phyloP scores from a whole-genome alignment of 2,329 filamentous ascomycete genomes.

The Xylariaceae sp. region DNA sequence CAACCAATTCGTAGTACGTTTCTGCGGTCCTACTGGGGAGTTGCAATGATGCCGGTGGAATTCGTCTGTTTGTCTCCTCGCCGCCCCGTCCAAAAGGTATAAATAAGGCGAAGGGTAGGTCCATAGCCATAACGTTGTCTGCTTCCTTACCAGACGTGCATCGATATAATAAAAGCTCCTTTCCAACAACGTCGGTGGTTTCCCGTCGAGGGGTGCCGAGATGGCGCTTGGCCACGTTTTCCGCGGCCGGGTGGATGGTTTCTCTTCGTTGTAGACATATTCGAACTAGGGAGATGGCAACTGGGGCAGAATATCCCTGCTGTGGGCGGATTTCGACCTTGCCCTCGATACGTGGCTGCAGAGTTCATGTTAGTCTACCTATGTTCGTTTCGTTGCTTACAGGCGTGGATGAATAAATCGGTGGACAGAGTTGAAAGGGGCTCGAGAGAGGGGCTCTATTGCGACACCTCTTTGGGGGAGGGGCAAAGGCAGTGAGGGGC shows the following conservation, averaged over 20 bases:
- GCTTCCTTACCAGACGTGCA: constrained; percentile 78
- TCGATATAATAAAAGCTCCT: constrained; percentile 87
- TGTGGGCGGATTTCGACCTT: constrained; percentile 93
- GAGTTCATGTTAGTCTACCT: constrained; percentile 6
- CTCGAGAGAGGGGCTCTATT: neutral
- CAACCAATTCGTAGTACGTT: constrained; percentile 94
- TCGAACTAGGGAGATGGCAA: constrained; percentile 85
- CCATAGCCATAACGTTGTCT: constrained; percentile 90
- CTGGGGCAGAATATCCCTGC: constrained; percentile 78
- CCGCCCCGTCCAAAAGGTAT: constrained; percentile 91
- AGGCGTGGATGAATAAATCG: neutral
- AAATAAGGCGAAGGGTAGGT: constrained; percentile 93
- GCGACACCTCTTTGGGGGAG: constrained; percentile 9
- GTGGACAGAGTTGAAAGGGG: neutral
- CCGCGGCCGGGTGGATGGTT: constrained; percentile 92
- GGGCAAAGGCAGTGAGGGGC: neutral
- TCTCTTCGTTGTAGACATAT: constrained; percentile 91
- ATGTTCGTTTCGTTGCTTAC: neutral
- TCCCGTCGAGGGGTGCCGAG: constrained; percentile 86
- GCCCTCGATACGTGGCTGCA: constrained; percentile 89
- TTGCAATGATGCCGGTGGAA: constrained; percentile 87
- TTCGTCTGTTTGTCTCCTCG: constrained; percentile 80
- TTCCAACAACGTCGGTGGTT: constrained; percentile 86
- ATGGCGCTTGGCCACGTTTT: constrained; percentile 88
- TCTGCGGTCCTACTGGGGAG: constrained; percentile 90